Evolutionary conservation across 208 protist genomes (phyloP), one percentile per base, ranked within the genome.

Genomic region (Vickermania spadyakhi): DNA sequence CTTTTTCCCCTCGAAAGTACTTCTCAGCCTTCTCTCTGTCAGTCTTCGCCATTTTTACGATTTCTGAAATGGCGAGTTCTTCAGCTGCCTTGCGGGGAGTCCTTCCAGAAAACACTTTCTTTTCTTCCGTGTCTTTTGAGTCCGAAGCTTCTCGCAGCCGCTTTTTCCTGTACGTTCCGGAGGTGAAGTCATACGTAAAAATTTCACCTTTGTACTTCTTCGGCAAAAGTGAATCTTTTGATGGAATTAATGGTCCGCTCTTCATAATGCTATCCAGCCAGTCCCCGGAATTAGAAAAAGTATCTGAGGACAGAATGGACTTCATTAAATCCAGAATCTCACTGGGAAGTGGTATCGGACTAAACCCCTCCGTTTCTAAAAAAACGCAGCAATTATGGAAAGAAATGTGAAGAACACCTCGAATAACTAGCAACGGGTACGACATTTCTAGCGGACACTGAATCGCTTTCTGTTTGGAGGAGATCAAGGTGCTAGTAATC

Each of bases 391-490:
- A 82, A 49, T 94, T 94, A 62, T 86, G 73, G 18, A 89, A 52
- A 2, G 79, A 72, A 64, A 86, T 91, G 73, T 94, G 81, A 5
- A 94, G 63, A 23, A 79, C 61, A n/a, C 70, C 84, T 31, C 87
- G 81, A 0, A 71, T 70, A 2, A 84, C 52, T 28, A 94, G 64
- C 14, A 91, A 55, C 13, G 87, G 81, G 63, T 91, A 90, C 11
- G 83, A 89, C 49, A 91, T 45, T 66, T 89, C 84, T 3, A 86
- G 54, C 26, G 87, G 87, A 36, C 87, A 91, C 51, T 94, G 83
- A 21, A 94, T 53, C 21, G 53, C 30, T 26, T 66, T 45, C 36
- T 45, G 49, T 31, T 60, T 64, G 0, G 72, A 58, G 21, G 36
- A 45, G 55, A 72, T 73, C 28, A 79, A 68, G 1, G 63, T 66